Percentiles rank a stretch among this genome's conserved stretches.
Evolutionary conservation across 116 monocot species (phyloP).

Genomic region (Dioscorea cayenensis): DNA sequence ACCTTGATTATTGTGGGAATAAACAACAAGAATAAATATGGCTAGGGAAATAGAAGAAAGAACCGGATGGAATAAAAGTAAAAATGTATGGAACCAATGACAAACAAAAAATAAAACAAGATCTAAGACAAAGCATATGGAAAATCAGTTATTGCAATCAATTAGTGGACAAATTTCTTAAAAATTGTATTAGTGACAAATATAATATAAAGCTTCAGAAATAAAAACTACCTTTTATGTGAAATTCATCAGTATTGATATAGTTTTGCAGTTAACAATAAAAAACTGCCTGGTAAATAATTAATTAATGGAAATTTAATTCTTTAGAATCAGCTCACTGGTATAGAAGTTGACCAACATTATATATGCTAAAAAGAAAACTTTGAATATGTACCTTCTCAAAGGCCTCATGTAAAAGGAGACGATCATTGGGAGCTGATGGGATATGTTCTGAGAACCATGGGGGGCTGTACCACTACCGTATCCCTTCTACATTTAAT

Average conservation of each 20-base stretch:
- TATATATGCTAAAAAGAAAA: not conserved
- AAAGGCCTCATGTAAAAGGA: constrained; percentile 59
- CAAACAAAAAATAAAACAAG: not conserved
- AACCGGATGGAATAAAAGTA: not conserved
- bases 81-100: not conserved
- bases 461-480: constrained; percentile 90
- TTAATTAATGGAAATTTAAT: not conserved
- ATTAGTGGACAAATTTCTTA: not conserved
- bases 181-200: not conserved
- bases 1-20: too few species aligned
- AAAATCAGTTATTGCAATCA: not conserved
- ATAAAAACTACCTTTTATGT: not conserved
- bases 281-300: not conserved
- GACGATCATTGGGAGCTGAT: constrained; percentile 67
- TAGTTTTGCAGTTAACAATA: not conserved
- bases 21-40: too few species aligned
- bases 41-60: too few species aligned
- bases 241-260: not conserved
- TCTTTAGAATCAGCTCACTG: not conserved
- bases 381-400: constrained; percentile 51
- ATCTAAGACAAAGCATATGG: not conserved
- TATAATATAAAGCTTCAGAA: not conserved
- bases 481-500: constrained; percentile 39
- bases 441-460: constrained; percentile 85
- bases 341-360: not conserved